Percentiles rank a stretch among this genome's conserved stretches.
phyloP scores from a whole-genome alignment of 2,329 filamentous ascomycete genomes.

The Leptographium wingfieldii region DNA sequence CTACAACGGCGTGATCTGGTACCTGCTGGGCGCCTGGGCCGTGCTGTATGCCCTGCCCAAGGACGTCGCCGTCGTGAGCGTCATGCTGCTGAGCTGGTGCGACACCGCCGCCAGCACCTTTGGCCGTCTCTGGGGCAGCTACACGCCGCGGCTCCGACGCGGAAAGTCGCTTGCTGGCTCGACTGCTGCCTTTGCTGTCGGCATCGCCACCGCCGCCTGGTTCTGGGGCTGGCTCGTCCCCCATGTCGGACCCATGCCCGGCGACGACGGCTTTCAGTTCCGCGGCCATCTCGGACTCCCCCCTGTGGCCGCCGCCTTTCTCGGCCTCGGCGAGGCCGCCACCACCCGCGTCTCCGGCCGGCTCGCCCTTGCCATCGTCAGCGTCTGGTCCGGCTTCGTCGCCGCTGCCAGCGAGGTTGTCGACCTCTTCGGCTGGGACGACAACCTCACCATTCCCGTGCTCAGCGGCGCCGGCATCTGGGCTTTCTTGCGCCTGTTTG shows the following conservation, averaged over 20 bases:
- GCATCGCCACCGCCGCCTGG: constrained; percentile 66
- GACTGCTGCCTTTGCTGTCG: constrained; percentile 68
- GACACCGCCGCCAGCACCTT: constrained; percentile 95
- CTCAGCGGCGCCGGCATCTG: constrained; percentile 81
- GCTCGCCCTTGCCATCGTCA: constrained; percentile 66
- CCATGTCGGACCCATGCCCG: constrained; percentile 49
- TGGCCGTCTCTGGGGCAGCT: constrained; percentile 75
- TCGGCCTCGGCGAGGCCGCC: constrained; percentile 44
- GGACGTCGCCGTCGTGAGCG: constrained; percentile 79
- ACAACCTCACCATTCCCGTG: constrained; percentile 93
- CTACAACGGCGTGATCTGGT: constrained; percentile 96
- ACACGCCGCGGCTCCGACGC: constrained; percentile 71
- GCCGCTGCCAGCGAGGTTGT: constrained; percentile 83
- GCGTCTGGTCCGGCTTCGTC: constrained; percentile 75
- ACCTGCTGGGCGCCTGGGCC: constrained; percentile 79
- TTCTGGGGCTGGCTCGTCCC: constrained; percentile 87
- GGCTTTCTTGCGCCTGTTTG: constrained; percentile 83
- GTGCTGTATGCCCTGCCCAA: constrained; percentile 84
- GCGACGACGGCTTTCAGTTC: constrained; percentile 72
- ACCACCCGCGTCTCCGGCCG: constrained; percentile 55
- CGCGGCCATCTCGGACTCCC: constrained; percentile 64
- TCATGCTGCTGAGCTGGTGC: constrained; percentile 91
- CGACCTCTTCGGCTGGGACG: constrained; percentile 88
- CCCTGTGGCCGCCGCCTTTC: constrained; percentile 33
- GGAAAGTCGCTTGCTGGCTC: constrained; percentile 91